These are phyloP conservation scores for Fusarium sp. DNA, from an alignment of 2,329 filamentous ascomycete species.

Conservation along the genomic window DNA sequence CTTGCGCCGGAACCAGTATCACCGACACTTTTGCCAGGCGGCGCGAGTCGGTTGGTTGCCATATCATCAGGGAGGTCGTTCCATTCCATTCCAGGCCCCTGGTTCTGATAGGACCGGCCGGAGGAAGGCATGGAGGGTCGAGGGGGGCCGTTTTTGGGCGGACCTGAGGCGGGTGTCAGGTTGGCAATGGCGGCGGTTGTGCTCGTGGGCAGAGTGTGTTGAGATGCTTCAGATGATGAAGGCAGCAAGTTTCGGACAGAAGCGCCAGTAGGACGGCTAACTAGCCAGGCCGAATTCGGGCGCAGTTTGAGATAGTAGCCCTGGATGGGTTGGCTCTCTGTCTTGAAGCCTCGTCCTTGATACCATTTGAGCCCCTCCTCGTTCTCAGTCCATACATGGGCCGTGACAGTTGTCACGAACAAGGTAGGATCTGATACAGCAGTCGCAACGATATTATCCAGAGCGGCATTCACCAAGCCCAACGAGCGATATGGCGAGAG, in stretches of 20 bases:
- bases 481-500: constrained; percentile 69
- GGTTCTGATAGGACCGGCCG: constrained; percentile 65
- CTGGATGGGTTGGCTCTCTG: constrained; percentile 57
- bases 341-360: constrained; percentile 63
- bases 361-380: constrained; percentile 72
- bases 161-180: constrained; percentile 43
- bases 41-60: constrained; percentile 50
- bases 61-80: constrained; percentile 72
- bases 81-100: constrained; percentile 69
- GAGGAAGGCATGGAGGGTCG: constrained; percentile 41
- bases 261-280: constrained; percentile 56
- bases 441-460: constrained; percentile 61
- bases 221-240: constrained; percentile 29
- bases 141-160: constrained; percentile 34
- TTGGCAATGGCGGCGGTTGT: constrained; percentile 48
- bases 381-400: constrained; percentile 75
- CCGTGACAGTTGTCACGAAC: constrained; percentile 60
- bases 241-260: constrained; percentile 38
- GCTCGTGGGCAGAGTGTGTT: constrained; percentile 35
- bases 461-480: constrained; percentile 65
- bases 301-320: constrained; percentile 71
- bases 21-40: constrained; percentile 43
- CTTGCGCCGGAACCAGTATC: constrained; percentile 55
- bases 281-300: constrained; percentile 69
- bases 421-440: constrained; percentile 49